These are phyloP conservation scores for Globisporangium cylindrosporum DNA, from an alignment of 352 stramenopile species.

Conservation along the genomic window DNA sequence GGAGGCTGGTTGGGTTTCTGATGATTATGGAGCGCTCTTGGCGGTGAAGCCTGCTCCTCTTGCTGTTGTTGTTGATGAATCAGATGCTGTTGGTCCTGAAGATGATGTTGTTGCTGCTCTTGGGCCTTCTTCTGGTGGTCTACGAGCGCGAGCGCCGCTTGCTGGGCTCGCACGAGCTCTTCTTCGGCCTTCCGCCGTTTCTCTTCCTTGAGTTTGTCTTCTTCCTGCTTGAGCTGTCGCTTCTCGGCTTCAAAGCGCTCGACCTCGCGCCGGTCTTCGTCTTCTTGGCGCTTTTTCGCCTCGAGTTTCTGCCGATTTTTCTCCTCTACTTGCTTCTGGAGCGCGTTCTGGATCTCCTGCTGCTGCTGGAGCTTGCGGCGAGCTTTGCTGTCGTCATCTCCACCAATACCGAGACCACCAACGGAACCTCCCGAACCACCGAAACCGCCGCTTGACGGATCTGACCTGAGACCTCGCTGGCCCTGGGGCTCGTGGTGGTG, in stretches of 20 bases:
- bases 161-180: conserved; percentile 36
- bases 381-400: conserved; percentile 8
- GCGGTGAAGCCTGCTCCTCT: conserved; percentile 16
- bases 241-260: conserved; percentile 53
- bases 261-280: conserved; percentile 54
- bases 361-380: conserved; percentile 25
- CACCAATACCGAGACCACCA: neutral
- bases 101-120: neutral
- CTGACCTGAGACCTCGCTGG: neutral
- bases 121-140: conserved; percentile 30
- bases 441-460: neutral
- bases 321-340: conserved; percentile 61
- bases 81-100: conserved; percentile 17
- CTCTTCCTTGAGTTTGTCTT: conserved; percentile 42
- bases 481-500: neutral
- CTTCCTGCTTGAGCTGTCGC: conserved; percentile 35
- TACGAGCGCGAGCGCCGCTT: conserved; percentile 29
- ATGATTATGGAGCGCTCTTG: neutral
- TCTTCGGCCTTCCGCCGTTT: conserved; percentile 48
- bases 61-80: conserved; percentile 32
- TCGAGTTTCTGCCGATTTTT: conserved; percentile 62
- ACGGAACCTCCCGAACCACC: neutral
- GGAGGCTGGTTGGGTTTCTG: conserved; percentile 9
- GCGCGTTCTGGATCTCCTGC: conserved; percentile 48
- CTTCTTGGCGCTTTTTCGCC: conserved; percentile 47